Percentiles rank a stretch among this genome's conserved stretches.
Conservation (phyloP, 1,139 yeast genomes). For the Taphrina confusa region DNA sequence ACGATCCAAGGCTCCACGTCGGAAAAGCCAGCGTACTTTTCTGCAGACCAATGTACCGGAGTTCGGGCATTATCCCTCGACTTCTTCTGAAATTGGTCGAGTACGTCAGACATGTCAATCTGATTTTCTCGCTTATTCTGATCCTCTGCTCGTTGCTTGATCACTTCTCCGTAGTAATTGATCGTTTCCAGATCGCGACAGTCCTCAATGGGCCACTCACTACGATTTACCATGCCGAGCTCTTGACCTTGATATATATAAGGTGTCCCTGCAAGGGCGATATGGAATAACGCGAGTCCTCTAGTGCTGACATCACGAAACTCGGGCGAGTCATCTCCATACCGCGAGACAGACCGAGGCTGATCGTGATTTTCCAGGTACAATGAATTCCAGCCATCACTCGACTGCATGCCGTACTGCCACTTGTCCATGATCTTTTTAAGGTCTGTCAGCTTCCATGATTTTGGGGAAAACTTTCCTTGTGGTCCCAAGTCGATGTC, state of each 20-base stretch:
- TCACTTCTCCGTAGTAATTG: constrained; percentile 42
- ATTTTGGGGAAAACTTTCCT: constrained; percentile 48
- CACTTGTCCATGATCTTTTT: constrained; percentile 50
- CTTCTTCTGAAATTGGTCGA: constrained; percentile 43
- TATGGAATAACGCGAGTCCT: constrained; percentile 53
- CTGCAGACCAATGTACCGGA: constrained; percentile 59
- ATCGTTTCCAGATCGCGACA: constrained; percentile 56
- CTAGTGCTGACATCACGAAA: constrained; percentile 52
- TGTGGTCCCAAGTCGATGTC: constrained; percentile 51
- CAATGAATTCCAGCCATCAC: constrained; percentile 64
- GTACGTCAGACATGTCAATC: constrained; percentile 45
- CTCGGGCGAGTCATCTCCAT: constrained; percentile 52
- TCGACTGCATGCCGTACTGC: constrained; percentile 52
- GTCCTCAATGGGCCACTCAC: constrained; percentile 56
- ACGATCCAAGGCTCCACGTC: constrained; percentile 58
- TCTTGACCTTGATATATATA: constrained; percentile 65
- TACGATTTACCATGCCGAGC: constrained; percentile 57
- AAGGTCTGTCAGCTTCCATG: constrained; percentile 51
- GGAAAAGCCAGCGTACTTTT: constrained; percentile 54
- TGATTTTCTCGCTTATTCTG: constrained; percentile 46
- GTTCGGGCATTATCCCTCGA: constrained; percentile 58
- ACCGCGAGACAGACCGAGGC: constrained; percentile 57
- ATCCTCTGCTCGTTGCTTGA: constrained; percentile 45
- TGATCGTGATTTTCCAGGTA: constrained; percentile 64
- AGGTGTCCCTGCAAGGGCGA: constrained; percentile 58